Conservation (phyloP, 805 yeast genomes). For the Nakazawaea ishiwadae region DNA sequence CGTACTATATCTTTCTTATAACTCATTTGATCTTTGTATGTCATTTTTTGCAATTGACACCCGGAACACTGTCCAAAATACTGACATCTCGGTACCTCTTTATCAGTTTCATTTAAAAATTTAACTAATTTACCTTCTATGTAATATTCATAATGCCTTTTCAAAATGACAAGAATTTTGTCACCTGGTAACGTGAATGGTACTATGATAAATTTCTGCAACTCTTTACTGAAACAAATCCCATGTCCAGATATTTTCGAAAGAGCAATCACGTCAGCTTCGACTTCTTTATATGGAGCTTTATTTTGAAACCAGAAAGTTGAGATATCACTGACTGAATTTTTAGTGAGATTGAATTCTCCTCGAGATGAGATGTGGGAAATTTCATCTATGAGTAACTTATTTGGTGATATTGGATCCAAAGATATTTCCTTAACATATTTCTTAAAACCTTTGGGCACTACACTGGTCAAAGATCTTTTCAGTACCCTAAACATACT, state of each 20-base stretch:
- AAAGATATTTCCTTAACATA: not conserved
- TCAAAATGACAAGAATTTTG: constrained; percentile 24
- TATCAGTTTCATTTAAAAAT: constrained; percentile 14
- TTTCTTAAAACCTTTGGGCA: constrained; percentile 6
- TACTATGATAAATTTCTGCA: constrained; percentile 14
- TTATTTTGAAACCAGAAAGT: constrained; percentile 2
- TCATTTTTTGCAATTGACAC: constrained; percentile 38
- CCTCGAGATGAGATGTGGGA: not conserved
- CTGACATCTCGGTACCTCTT: constrained; percentile 27
- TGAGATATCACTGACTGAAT: not conserved
- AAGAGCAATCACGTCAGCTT: constrained; percentile 1
- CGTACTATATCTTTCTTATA: constrained; percentile 27
- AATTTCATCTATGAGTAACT: constrained; percentile 1
- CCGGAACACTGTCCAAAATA: constrained; percentile 35
- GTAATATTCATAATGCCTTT: constrained; percentile 26
- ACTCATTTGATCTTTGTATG: constrained; percentile 32
- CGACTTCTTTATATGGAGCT: constrained; percentile 1
- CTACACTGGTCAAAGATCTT: not conserved
- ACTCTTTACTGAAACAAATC: constrained; percentile 4
- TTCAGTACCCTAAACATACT: not conserved
- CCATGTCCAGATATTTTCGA: constrained; percentile 10
- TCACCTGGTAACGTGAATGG: constrained; percentile 39
- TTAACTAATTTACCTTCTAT: constrained; percentile 28
- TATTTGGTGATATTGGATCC: not conserved
- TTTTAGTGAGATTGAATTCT: not conserved